Conservation (phyloP, 768 basidiomycete genomes). For the Termitomyces sp. region DNA sequence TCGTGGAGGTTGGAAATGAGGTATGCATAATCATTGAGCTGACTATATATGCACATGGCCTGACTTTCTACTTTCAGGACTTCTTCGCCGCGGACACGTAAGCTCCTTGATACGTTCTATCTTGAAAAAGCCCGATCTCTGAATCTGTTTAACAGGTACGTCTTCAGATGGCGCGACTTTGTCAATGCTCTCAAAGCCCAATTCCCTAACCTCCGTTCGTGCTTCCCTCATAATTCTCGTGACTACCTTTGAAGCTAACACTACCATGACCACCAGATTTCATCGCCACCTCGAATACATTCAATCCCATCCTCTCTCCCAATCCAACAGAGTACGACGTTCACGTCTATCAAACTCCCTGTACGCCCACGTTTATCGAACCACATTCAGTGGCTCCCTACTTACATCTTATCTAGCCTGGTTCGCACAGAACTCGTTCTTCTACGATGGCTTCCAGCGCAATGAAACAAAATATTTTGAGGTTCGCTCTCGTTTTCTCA, state of each 20-base stretch:
- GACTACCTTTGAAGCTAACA: neutral
- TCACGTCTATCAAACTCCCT: constrained; percentile 55
- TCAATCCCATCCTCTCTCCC: constrained; percentile 41
- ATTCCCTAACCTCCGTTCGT: constrained; percentile 48
- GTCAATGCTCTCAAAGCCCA: constrained; percentile 36
- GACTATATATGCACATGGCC: neutral
- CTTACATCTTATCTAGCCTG: constrained; percentile 23
- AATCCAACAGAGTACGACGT: constrained; percentile 48
- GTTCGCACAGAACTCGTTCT: constrained; percentile 36
- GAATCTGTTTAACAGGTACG: constrained; percentile 32
- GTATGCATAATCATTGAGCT: constrained; percentile 18
- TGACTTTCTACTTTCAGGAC: constrained; percentile 15
- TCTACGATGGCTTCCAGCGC: constrained; percentile 38
- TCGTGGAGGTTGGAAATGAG: constrained; percentile 63
- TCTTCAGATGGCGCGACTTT: constrained; percentile 48
- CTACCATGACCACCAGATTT: constrained; percentile 34
- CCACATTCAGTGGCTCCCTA: too few species aligned
- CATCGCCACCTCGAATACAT: constrained; percentile 46
- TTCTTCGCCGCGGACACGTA: constrained; percentile 24
- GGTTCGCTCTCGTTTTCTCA: constrained; percentile 1
- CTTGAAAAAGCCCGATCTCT: neutral
- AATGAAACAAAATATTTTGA: constrained; percentile 55
- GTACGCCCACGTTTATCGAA: constrained; percentile 24
- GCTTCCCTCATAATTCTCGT: neutral
- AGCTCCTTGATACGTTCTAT: neutral